Evolutionary conservation across 306 rosid species (phyloP), one percentile per base, ranked within the genome.

Genomic region (Gillenia trifoliata): DNA sequence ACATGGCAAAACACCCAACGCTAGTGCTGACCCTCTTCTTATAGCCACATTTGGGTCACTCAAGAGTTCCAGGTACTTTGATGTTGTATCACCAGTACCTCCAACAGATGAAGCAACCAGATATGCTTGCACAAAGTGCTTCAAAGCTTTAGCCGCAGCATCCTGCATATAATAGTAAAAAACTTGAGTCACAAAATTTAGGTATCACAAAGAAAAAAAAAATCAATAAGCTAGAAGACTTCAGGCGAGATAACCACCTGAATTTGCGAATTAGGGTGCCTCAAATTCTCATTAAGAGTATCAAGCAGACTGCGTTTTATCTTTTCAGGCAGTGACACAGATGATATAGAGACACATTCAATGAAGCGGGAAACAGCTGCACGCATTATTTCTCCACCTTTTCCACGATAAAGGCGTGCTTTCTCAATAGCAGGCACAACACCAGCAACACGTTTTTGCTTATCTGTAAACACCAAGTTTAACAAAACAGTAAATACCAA

Each of bases 351-450:
- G 68, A 94, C 83, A 52, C 97, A 92, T 84, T 89, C 95, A 22
- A 90, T 92, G 83, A 88, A 90, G 55, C 88, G 96, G 23, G 99
- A 94, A 80, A 92, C 99, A 83, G 99, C 89, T 64, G 90, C 79
- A 33, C 93, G 99, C 96, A 94, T 92, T 80, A 94, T 92, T 85
- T 92, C 97, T 78, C 99, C 97, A 78, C 99, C 99, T 85, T 90
- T 94, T 81, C 99, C 97, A 74, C 97, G 92, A 84, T 92, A 94
- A 76, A 92, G 89, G 3, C 96, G 90, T 74, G 95, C 99, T 85
- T 92, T 94, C 87, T 88, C 96, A 57, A 92, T 92, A 41, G 91
- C 88, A 65, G 96, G 95, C 75, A 92, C 92, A 43, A 92, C 85
- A 66, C 88, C 89, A 74, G 96, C 90, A 81, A 92, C 84, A 80